phyloP scores from a whole-genome alignment of 2,329 filamentous ascomycete species.

The Cladosporium sp. region DNA sequence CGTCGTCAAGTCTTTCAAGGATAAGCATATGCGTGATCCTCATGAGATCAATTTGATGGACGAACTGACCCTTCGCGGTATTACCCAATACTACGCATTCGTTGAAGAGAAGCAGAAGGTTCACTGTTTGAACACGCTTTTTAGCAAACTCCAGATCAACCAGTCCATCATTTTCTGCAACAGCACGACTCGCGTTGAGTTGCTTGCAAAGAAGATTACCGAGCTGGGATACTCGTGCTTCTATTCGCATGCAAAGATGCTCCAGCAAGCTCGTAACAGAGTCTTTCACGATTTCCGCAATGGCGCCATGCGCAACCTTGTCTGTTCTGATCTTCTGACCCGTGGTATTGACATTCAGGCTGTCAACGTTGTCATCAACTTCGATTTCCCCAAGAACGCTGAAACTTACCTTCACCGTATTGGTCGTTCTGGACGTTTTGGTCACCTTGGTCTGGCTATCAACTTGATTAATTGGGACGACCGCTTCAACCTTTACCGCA shows the following conservation, averaged over 20 bases:
- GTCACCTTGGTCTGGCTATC: constrained; percentile 94
- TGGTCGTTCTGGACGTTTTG: constrained; percentile 93
- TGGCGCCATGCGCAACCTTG: constrained; percentile 93
- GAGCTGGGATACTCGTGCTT: constrained; percentile 99
- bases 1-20: constrained; percentile 95
- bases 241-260: constrained; percentile 98
- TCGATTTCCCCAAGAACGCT: constrained; percentile 98
- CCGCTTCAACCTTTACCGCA: constrained; percentile 97
- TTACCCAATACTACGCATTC: constrained; percentile 98
- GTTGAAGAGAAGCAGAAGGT: constrained; percentile 99
- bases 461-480: constrained; percentile 99
- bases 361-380: constrained; percentile 99
- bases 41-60: constrained; percentile 99
- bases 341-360: constrained; percentile 99
- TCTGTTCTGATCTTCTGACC: constrained; percentile 94
- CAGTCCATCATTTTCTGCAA: constrained; percentile 99
- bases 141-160: constrained; percentile 98
- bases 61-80: constrained; percentile 93
- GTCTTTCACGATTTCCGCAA: constrained; percentile 99
- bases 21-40: constrained; percentile 93
- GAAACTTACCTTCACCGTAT: constrained; percentile 99
- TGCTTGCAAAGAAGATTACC: constrained; percentile 98
- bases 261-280: constrained; percentile 92
- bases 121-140: constrained; percentile 96
- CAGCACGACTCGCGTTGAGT: constrained; percentile 95